phyloP scores from a whole-genome alignment of 2,329 filamentous ascomycete genomes.

The Huntiella bhutanensis region DNA sequence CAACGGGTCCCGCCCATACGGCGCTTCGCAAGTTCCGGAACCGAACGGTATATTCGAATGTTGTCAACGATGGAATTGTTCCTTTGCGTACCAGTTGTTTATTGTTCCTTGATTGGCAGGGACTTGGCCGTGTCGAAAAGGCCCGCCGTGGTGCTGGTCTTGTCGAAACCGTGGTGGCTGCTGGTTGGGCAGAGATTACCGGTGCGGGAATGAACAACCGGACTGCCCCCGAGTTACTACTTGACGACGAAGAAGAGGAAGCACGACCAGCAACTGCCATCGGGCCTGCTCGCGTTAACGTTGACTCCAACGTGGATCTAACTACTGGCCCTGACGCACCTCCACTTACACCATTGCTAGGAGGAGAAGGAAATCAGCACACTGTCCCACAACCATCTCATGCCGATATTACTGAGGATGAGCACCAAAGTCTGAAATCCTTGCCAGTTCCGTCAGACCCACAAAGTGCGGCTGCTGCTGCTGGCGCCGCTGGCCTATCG shows the following conservation, averaged over 20 bases:
- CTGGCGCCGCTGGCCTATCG: conserved; percentile 13
- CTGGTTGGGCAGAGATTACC: conserved; percentile 87
- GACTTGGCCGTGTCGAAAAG: conserved; percentile 82
- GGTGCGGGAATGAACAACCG: conserved; percentile 38
- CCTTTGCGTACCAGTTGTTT: conserved; percentile 86
- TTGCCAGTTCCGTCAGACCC: conserved; percentile 17
- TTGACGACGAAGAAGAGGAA: conserved; percentile 18
- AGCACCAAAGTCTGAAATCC: conserved; percentile 36
- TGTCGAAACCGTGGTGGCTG: conserved; percentile 80
- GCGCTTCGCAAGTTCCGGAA: conserved; percentile 79
- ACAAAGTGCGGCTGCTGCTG: conserved; percentile 10
- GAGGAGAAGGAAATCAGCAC: conserved; percentile 21
- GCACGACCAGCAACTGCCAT: conserved; percentile 8
- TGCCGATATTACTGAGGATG: conserved; percentile 49
- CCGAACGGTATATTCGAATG: conserved; percentile 85
- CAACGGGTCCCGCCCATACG: conserved; percentile 75
- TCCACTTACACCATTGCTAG: conserved; percentile 17
- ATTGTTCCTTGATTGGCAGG: conserved; percentile 94
- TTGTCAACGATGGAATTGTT: conserved; percentile 95
- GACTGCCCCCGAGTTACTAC: conserved; percentile 26
- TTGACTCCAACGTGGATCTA: background rate
- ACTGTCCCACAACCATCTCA: conserved; percentile 54
- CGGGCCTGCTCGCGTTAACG: no score
- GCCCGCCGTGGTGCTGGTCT: conserved; percentile 79
- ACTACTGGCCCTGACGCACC: conserved; percentile 12